Evolutionary conservation across 768 basidiomycete species (phyloP), one percentile per base, ranked within the genome.

Genomic region (Artomyces pyxidatus): DNA sequence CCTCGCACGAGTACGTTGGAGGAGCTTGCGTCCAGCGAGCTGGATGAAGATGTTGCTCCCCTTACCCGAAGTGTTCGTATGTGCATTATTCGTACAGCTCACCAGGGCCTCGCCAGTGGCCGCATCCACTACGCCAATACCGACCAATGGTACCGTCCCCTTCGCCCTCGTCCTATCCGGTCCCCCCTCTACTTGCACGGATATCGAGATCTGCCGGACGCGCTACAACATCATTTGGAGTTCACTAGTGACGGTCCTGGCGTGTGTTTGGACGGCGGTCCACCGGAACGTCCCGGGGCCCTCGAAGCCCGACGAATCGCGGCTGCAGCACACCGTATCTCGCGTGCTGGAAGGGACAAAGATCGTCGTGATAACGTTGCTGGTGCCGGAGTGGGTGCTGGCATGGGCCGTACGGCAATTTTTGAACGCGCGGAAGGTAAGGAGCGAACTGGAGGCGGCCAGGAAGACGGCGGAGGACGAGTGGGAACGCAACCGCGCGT

Each of bases 231-330:
- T 67, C 37, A 48, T 64, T 10, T 58, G 56, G 56, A 58, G 58
- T 37, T 65, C 63, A 21, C 17, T 62, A 12, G 48, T 55, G 10
- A 62, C 65, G 4, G 48, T 65, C 1, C 58, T 67, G 17, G 47
- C 55, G 10, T 67, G 65, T 45, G 59, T 58, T n/a, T 67, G 65
- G 66, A 57, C 55, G 11, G 50, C 58, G 7, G 45, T 64, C 11
- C 66, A 67, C 19, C 63, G 61, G 14, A 64, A 67, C 49, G 55
- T 67, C 19, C 63, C 65, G 2, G 37, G 22, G 28, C 50, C 52
- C 4, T 41, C 60, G 10, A 56, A 58, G 14, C 37, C 46, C 16
- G 21, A 35, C 12, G 12, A 35, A 6, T 35, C 32, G 17, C 17
- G 32, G 32, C 6, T 35, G 12, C 32, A n/a, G 17, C 32, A n/a